Conservation (phyloP, 164 flowering plant species). For the Chloranthus sessilifolius region DNA sequence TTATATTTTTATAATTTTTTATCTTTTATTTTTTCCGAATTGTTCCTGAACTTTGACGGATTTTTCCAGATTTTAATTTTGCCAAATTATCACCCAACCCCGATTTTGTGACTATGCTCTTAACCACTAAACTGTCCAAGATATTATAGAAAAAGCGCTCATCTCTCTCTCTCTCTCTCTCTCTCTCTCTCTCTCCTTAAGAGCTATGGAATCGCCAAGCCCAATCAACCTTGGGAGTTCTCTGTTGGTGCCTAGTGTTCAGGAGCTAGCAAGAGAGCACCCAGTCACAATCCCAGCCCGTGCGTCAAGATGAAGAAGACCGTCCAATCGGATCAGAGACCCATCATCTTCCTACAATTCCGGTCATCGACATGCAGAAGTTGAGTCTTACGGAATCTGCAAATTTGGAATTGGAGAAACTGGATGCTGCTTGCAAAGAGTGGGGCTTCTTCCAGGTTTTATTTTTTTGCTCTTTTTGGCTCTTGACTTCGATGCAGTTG, state of each 20-base stretch:
- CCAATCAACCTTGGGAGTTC: slow-evolving; percentile 31
- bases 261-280: slow-evolving; percentile 33
- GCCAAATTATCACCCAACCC: too few species aligned
- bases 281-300: slow-evolving; percentile 23
- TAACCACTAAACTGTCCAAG: too few species aligned
- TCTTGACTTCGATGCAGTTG: too few species aligned
- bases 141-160: too few species aligned
- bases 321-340: neutral
- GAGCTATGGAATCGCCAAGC: slow-evolving; percentile 8
- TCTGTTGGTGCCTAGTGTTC: slow-evolving; percentile 40
- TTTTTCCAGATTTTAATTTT: too few species aligned
- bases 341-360: slow-evolving; percentile 7
- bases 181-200: neutral
- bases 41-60: too few species aligned
- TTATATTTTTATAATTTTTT: too few species aligned
- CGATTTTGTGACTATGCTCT: too few species aligned
- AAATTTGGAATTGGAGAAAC: slow-evolving; percentile 22
- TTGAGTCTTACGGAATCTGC: slow-evolving; percentile 13
- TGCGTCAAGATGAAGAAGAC: slow-evolving; percentile 21
- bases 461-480: too few species aligned
- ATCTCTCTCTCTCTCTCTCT: too few species aligned
- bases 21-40: too few species aligned
- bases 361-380: slow-evolving; percentile 30
- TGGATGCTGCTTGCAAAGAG: slow-evolving; percentile 41
- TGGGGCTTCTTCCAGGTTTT: slow-evolving; percentile 54